Percentiles rank a stretch among this genome's conserved stretches.
phyloP scores from a whole-genome alignment of 495 filamentous ascomycete genomes.

The Talaromyces trachyspermus region DNA sequence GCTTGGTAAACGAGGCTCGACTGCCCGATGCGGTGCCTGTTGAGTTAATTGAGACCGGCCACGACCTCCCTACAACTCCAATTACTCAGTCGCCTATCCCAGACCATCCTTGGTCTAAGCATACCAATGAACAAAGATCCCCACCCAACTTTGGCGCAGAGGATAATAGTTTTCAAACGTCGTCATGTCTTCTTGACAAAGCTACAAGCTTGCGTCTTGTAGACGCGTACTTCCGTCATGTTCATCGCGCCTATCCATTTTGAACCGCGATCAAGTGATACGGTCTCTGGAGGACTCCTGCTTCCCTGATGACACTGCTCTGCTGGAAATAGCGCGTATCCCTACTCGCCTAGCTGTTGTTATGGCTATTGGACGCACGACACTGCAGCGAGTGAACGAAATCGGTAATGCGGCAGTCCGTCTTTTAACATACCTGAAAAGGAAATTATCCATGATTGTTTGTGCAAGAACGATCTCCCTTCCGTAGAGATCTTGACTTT shows the following conservation, averaged over 20 bases:
- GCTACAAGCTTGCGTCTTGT: conserved; percentile 7
- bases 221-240: conserved; percentile 20
- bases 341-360: conserved; percentile 15
- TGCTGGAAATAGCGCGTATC: background rate
- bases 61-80: conserved; percentile 1
- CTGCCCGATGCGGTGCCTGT: conserved; percentile 5
- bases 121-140: background rate
- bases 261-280: conserved; percentile 11
- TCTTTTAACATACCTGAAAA: conserved; percentile 9
- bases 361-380: conserved; percentile 21
- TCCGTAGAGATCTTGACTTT: conserved; percentile 20
- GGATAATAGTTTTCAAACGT: background rate
- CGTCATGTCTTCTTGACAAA: conserved; percentile 1
- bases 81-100: conserved; percentile 2
- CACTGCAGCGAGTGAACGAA: conserved; percentile 16
- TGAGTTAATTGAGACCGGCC: conserved; percentile 12
- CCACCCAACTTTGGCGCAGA: background rate
- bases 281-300: background rate
- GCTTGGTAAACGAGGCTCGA: conserved; percentile 10
- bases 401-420: background rate
- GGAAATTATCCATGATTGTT: conserved; percentile 10
- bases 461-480: conserved; percentile 7
- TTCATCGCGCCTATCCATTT: conserved; percentile 19
- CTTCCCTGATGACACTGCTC: background rate
- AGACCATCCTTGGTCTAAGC: background rate